Evolutionary conservation across 2,329 filamentous ascomycete species (phyloP), one percentile per base, ranked within the genome.

Genomic region (Chaetomium globosum): DNA sequence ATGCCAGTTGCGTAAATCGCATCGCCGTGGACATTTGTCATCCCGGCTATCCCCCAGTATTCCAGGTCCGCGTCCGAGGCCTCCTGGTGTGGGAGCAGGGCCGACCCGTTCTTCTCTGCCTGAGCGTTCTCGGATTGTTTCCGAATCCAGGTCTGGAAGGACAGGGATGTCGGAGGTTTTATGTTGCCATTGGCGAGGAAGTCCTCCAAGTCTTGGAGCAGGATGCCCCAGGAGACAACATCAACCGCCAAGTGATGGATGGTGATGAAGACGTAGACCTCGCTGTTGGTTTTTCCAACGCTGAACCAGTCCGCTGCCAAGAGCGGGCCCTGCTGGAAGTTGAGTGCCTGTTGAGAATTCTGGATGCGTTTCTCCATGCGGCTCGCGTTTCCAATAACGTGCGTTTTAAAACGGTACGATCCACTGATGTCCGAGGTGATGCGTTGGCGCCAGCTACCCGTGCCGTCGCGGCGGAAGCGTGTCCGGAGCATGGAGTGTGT

Each of bases 191-290:
- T 63, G 9, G 73, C 70, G 6, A 82, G 69, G 9, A 79, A 71
- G 13, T 73, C 72, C 62, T 82, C 79, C 0, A 83, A 71, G 58
- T 82, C 80, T 58, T 78, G 76, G 0, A 81, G 69, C 2, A 83
- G 70, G 8, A 80, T 75, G n/a, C 78, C 73, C 81, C 81, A 83
- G 0, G 80, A 80, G 0, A 82, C 78, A 12, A 82, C 67, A 56
- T 82, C 80, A 8, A 82, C 73, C 0, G 78, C 74, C 0, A 78
- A 64, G 65, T 79, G 78, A 31, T 78, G 77, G 2, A 73, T 71
- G 4, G 73, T 67, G 1, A 80, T 53, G 9, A 74, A 75, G 0
- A 77, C 26, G 12, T 63, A 69, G 1, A 67, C 23, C 21, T 72
- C 65, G 16, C 21, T 23, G n/a, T 21, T 31, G 6, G 62, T 48